A percentile compares a stretch with the other conserved stretches of the same genome.
Evolutionary conservation across 139 green algal species (phyloP).

Genomic region (Diplosphaera chodatii): DNA sequence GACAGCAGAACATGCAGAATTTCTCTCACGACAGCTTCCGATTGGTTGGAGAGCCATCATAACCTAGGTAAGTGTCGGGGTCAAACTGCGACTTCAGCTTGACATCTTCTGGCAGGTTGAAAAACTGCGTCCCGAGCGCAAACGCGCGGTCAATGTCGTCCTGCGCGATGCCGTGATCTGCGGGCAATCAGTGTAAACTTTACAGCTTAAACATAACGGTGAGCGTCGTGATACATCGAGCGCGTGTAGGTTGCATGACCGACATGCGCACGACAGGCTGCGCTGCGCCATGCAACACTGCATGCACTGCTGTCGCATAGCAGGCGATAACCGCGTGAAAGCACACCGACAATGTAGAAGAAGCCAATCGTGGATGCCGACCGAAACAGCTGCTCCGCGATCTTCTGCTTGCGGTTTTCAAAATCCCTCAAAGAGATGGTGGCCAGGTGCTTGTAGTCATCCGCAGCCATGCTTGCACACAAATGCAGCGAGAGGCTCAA

Average conservation of each 20-base stretch:
- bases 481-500: too few species aligned
- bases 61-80: conserved; percentile 21
- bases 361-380: conserved; percentile 12
- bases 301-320: too few species aligned
- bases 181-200: not conserved
- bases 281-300: too few species aligned
- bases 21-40: too few species aligned
- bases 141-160: conserved; percentile 20
- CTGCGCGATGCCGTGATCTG: conserved; percentile 25
- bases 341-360: conserved; percentile 24
- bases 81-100: conserved; percentile 22
- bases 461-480: too few species aligned
- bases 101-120: conserved; percentile 7
- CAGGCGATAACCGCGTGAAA: too few species aligned
- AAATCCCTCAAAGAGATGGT: conserved; percentile 5
- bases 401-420: conserved; percentile 21
- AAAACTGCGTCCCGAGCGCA: conserved; percentile 6
- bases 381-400: conserved; percentile 13
- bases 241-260: too few species aligned
- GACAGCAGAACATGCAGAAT: too few species aligned
- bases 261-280: too few species aligned
- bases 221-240: too few species aligned
- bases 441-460: not conserved
- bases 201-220: too few species aligned
- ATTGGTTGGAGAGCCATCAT: too few species aligned